A percentile compares a stretch with the other conserved stretches of the same genome.
These are phyloP conservation scores for Solanum microdontum DNA, from an alignment of 257 asterid species.

Conservation along the genomic window DNA sequence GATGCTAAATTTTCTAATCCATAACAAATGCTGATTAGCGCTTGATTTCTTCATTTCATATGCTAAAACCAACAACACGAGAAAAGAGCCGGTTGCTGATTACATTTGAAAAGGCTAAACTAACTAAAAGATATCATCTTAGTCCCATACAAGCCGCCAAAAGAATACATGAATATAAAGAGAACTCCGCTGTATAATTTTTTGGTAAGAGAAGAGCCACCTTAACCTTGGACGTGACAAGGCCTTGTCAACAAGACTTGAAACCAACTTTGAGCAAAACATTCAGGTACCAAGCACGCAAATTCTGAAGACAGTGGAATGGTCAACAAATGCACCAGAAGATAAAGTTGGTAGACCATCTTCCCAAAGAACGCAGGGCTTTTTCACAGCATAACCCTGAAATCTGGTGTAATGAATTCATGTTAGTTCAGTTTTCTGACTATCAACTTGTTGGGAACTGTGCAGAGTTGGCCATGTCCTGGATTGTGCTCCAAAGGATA, in stretches of 20 bases:
- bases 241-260: not conserved
- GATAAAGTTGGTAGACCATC: not conserved
- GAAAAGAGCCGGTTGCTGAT: not conserved
- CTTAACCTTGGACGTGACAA: not conserved
- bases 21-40: not conserved
- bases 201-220: not conserved
- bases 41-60: not conserved
- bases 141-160: not conserved
- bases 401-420: not conserved
- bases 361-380: not conserved
- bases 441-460: conserved; percentile 33
- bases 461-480: conserved; percentile 76
- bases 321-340: not conserved
- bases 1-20: not conserved
- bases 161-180: not conserved
- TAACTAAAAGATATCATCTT: not conserved
- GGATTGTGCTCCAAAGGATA: conserved; percentile 82
- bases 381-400: not conserved
- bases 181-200: not conserved
- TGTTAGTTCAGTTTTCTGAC: not conserved
- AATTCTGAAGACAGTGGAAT: not conserved
- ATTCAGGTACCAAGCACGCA: not conserved
- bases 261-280: not conserved
- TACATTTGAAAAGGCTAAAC: not conserved
- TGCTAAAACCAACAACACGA: not conserved